Percentiles rank a stretch among this genome's conserved stretches.
Evolutionary conservation across 2,329 filamentous ascomycete species (phyloP).

Genomic region (Cercospora brassicicola): DNA sequence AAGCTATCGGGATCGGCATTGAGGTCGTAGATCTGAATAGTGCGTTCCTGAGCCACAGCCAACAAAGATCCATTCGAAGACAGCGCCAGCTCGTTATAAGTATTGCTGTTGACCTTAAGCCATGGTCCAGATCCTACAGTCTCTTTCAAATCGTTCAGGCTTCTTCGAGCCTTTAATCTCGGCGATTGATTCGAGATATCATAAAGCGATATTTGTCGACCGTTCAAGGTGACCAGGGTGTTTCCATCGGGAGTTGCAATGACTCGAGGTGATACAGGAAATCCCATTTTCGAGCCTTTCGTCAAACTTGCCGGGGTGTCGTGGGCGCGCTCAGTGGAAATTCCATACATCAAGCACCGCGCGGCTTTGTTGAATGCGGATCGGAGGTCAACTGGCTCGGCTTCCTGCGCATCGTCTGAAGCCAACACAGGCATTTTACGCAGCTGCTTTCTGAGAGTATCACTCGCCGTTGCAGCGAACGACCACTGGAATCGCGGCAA

Average conservation of each 20-base stretch:
- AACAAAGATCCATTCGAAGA: slow-evolving; percentile 37
- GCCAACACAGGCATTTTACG: slow-evolving; percentile 35
- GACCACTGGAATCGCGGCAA: slow-evolving; percentile 28
- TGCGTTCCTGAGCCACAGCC: slow-evolving; percentile 39
- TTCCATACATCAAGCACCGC: slow-evolving; percentile 37
- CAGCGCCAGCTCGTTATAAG: slow-evolving; percentile 36
- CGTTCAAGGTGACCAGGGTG: slow-evolving; percentile 34
- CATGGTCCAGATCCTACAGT: slow-evolving; percentile 38
- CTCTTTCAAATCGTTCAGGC: slow-evolving; percentile 37
- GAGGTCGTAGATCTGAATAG: slow-evolving; percentile 41
- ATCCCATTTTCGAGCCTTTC: slow-evolving; percentile 22
- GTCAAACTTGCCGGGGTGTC: slow-evolving; percentile 25
- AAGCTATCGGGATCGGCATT: slow-evolving; percentile 32
- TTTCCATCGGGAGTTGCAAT: slow-evolving; percentile 30
- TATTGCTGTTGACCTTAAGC: slow-evolving; percentile 35
- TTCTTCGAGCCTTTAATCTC: slow-evolving; percentile 28
- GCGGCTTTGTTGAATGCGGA: slow-evolving; percentile 35
- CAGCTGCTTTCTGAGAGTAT: slow-evolving; percentile 36
- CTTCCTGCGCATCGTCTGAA: slow-evolving; percentile 25
- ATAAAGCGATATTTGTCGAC: slow-evolving; percentile 35
- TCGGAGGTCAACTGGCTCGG: slow-evolving; percentile 28
- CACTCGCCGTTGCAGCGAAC: slow-evolving; percentile 35
- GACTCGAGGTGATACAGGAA: slow-evolving; percentile 26
- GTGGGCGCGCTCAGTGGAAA: slow-evolving; percentile 27
- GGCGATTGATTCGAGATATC: slow-evolving; percentile 30